Conservation (phyloP, 2,329 filamentous ascomycete species). For the Ophiostoma sp. region DNA sequence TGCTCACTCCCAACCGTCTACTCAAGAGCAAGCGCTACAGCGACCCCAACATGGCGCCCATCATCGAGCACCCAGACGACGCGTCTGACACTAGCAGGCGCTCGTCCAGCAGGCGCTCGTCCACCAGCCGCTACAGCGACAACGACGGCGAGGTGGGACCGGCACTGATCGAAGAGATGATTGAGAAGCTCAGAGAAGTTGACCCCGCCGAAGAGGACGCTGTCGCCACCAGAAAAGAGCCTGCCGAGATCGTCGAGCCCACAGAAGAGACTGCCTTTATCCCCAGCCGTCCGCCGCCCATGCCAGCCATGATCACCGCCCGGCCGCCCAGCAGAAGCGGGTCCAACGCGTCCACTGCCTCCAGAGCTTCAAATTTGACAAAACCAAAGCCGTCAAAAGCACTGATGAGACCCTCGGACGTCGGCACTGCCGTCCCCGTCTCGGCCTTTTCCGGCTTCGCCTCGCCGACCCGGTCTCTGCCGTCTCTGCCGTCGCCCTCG, state of each 20-base stretch:
- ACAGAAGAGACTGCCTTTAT: constrained; percentile 12
- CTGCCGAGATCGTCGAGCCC: neutral
- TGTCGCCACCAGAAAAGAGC: neutral
- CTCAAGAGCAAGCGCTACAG: constrained; percentile 22
- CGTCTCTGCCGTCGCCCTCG: neutral
- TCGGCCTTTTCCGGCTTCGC: neutral
- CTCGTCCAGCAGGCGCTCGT: neutral
- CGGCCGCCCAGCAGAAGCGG: neutral
- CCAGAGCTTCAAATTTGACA: neutral
- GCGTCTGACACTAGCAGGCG: neutral
- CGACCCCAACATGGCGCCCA: constrained; percentile 24
- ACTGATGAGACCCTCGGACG: neutral
- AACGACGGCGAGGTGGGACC: neutral
- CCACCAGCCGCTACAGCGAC: constrained; percentile 14
- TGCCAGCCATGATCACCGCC: neutral
- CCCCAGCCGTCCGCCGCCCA: constrained; percentile 17
- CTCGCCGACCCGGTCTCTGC: neutral
- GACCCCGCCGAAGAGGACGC: neutral
- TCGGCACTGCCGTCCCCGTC: neutral
- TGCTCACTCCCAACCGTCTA: constrained; percentile 18
- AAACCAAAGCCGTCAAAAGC: no score
- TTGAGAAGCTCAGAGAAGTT: neutral
- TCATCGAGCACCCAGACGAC: constrained; percentile 26
- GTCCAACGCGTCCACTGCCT: neutral
- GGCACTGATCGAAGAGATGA: neutral